Conservation (phyloP, 192 early-diverging fungal species). For the Phycomyces blakesleeanus region DNA sequence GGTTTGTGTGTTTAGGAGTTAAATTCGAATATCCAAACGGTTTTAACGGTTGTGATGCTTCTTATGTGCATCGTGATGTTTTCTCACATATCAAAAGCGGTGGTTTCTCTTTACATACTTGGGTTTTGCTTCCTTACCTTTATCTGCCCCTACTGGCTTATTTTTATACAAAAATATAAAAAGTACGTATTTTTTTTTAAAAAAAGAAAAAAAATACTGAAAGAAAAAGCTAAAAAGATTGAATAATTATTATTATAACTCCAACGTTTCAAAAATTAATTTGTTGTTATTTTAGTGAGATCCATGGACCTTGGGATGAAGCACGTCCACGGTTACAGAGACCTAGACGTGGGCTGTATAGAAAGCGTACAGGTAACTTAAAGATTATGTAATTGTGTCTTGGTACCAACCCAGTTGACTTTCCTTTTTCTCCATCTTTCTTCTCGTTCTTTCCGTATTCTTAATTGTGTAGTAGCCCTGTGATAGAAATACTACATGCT, state of each 20-base stretch:
- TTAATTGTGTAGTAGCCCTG: too few relatives aligned
- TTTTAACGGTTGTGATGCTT: conserved; percentile 56
- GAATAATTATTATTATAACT: conserved; percentile 32
- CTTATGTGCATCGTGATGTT: conserved; percentile 61
- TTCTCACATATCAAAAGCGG: conserved; percentile 61
- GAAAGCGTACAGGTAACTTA: conserved; percentile 11
- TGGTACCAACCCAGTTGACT: too few relatives aligned
- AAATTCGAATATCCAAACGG: conserved; percentile 35
- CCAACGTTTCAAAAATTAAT: conserved; percentile 5
- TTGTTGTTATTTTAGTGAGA: conserved; percentile 61
- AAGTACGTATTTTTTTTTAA: conserved; percentile 56
- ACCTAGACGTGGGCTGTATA: conserved; percentile 18
- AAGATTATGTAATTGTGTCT: background rate
- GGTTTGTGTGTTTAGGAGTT: conserved; percentile 5
- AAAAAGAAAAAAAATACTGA: background rate
- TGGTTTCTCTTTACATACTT: conserved; percentile 65
- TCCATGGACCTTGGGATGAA: conserved; percentile 97
- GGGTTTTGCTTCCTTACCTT: conserved; percentile 78
- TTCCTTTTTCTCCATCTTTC: too few relatives aligned
- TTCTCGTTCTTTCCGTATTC: too few relatives aligned
- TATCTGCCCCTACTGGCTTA: conserved; percentile 87
- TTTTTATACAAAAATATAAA: conserved; percentile 93
- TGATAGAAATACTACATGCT: too few relatives aligned
- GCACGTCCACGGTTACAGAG: conserved; percentile 72
- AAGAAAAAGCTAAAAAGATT: background rate